phyloP scores from a whole-genome alignment of 805 yeast genomes.

The Saturnispora silvae region DNA sequence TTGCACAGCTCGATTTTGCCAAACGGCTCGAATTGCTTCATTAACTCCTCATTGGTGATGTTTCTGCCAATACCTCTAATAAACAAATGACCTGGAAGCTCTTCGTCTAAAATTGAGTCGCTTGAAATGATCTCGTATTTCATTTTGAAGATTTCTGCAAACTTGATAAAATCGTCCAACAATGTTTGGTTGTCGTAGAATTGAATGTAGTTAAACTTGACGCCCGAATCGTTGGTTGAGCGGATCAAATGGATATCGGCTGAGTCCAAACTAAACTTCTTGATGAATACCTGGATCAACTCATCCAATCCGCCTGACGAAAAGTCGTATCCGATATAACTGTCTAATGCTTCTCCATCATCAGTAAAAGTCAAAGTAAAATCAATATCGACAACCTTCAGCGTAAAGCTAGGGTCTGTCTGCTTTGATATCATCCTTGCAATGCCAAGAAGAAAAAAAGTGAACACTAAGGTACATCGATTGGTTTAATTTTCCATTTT shows the following conservation, averaged over 20 bases:
- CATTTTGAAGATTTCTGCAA: not conserved
- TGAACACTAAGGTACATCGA: too few species aligned
- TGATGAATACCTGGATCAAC: conserved; percentile 15
- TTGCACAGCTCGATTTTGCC: conserved; percentile 38
- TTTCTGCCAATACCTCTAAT: conserved; percentile 37
- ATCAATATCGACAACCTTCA: too few species aligned
- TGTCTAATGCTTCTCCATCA: too few species aligned
- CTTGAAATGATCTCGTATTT: conserved; percentile 13
- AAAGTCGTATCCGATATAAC: too few species aligned
- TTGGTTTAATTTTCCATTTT: too few species aligned
- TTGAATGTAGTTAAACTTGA: conserved; percentile 12
- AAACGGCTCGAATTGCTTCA: conserved; percentile 28
- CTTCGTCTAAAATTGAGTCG: conserved; percentile 14
- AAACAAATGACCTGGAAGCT: conserved; percentile 45
- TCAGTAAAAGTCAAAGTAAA: too few species aligned
- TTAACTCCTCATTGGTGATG: conserved; percentile 29
- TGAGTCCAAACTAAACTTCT: conserved; percentile 8
- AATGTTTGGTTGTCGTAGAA: conserved; percentile 4
- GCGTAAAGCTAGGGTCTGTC: too few species aligned
- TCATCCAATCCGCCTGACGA: too few species aligned
- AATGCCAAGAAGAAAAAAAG: too few species aligned
- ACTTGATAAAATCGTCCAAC: not conserved
- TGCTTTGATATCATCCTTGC: too few species aligned
- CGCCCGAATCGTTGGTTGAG: conserved; percentile 12
- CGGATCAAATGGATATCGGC: conserved; percentile 15